A percentile compares a stretch with the other conserved stretches of the same genome.
Conservation (phyloP, 2,329 filamentous ascomycete species). For the Fusarium multiceps region DNA sequence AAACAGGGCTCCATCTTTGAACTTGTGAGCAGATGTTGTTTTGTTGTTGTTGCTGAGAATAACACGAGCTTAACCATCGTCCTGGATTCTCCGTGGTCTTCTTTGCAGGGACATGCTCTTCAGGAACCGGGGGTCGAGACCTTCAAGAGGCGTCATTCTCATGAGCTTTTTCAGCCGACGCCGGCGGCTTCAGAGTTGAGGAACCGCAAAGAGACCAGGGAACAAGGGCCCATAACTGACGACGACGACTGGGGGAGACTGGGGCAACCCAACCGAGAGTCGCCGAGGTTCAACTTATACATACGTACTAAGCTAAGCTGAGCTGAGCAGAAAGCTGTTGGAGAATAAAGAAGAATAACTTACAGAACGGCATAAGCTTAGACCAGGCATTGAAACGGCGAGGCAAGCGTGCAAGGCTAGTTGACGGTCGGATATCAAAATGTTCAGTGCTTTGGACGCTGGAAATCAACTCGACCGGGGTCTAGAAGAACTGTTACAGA, state of each 20-base stretch:
- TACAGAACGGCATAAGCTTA: slow-evolving; percentile 30
- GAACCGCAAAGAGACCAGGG: slow-evolving; percentile 16
- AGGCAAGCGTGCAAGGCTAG: slow-evolving; percentile 27
- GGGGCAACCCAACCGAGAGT: slow-evolving; percentile 23
- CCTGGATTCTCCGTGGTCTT: slow-evolving; percentile 11
- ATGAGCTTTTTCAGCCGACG: slow-evolving; percentile 18
- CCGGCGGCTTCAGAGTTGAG: slow-evolving; percentile 36
- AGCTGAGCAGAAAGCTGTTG: not conserved
- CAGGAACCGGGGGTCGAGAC: slow-evolving; percentile 19
- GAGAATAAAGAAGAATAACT: slow-evolving; percentile 24
- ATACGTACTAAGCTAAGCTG: slow-evolving; percentile 5
- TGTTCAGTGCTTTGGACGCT: slow-evolving; percentile 9
- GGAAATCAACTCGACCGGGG: slow-evolving; percentile 21
- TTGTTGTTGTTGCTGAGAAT: not conserved
- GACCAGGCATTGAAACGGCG: slow-evolving; percentile 37
- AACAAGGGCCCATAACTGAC: slow-evolving; percentile 8
- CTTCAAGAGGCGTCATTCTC: slow-evolving; percentile 17
- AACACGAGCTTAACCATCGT: slow-evolving; percentile 15
- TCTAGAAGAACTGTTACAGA: slow-evolving; percentile 34
- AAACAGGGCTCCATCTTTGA: slow-evolving; percentile 6
- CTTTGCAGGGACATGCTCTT: slow-evolving; percentile 29
- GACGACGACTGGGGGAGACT: slow-evolving; percentile 19
- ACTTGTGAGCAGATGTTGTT: not conserved
- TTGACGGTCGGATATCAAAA: slow-evolving; percentile 18
- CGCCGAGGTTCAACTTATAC: slow-evolving; percentile 33